Evolutionary conservation across 2,329 filamentous ascomycete genomes (phyloP).

Genomic region (Xylaria polymorpha): DNA sequence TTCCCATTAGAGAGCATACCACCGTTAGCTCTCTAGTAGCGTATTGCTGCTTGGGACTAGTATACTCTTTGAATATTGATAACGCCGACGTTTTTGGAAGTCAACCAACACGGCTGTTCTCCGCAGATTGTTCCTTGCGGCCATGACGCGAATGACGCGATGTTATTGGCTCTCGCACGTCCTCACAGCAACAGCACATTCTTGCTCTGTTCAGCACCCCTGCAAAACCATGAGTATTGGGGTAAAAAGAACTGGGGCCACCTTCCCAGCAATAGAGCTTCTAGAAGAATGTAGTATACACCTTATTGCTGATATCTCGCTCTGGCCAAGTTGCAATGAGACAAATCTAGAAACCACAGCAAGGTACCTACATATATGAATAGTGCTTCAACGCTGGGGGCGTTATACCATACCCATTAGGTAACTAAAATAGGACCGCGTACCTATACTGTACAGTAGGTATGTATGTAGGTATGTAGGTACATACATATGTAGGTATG

Average conservation of each 20-base stretch:
- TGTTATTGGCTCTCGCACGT: conserved; percentile 15
- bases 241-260: not conserved
- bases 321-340: not conserved
- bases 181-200: conserved; percentile 28
- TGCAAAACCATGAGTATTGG: conserved; percentile 4
- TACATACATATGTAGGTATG: too few relatives aligned
- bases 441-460: not conserved
- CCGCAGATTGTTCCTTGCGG: not conserved
- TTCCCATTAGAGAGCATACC: conserved; percentile 7
- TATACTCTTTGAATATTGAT: not conserved
- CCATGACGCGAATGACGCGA: conserved; percentile 6
- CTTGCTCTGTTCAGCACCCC: conserved; percentile 8
- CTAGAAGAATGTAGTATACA: not conserved
- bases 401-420: not conserved
- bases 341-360: too few relatives aligned
- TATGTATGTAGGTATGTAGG: not conserved
- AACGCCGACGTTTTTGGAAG: conserved; percentile 2
- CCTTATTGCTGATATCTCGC: not conserved
- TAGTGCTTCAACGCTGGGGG: not conserved
- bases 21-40: not conserved
- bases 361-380: too few relatives aligned
- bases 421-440: not conserved
- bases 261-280: not conserved
- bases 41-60: not conserved
- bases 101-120: not conserved